Evolutionary conservation across 2,329 filamentous ascomycete genomes (phyloP), one percentile per base, ranked within the genome.

Genomic region (Trichophyton equinum): DNA sequence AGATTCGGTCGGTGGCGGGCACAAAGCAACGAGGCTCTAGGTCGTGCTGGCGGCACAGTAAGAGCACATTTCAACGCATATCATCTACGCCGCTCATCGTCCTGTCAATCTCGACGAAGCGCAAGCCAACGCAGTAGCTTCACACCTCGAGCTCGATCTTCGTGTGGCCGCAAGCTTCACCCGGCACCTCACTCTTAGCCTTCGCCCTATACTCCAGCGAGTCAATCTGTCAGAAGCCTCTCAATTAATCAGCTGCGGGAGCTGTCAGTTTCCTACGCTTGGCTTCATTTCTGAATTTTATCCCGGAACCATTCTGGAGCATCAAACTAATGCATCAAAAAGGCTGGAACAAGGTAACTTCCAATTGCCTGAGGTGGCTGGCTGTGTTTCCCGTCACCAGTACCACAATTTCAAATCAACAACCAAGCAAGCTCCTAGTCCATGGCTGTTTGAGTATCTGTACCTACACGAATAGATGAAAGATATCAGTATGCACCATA

Each of bases 71-170:
- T 57, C 55, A 42, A 57, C 33, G 33, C 55, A 57, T 57, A 57
- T 57, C 55, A 57, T 57, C 55, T 33, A 59, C 22, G 58, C 58
- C 42, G 58, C 44, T 59, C 58, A 59, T 36, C 30, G 58, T 59
- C 58, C 58, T 42, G 46, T 42, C 44, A 42, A 36, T 59, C 58
- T 59, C 58, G 22, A 53, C 42, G 58, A 59, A 59, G 58, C 58
- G 40, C 58, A 53, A 59, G 44, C 58, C 42, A 25, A 59, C 42
- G 44, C 58, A 59, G 58, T 59, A 53, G 58, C 58, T 49, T 33
- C 58, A 51, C 58, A 44, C 40, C 53, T 59, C 30, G 58, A 59
- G 58, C 58, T 59, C 42, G 58, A 59, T 51, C 58, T 59, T 59
- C 58, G 58, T 51, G 44, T 59, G 40, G 58, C 44, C 58, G 40